phyloP scores from a whole-genome alignment of 2,329 filamentous ascomycete species.

The Fusarium brevicatenulatum region DNA sequence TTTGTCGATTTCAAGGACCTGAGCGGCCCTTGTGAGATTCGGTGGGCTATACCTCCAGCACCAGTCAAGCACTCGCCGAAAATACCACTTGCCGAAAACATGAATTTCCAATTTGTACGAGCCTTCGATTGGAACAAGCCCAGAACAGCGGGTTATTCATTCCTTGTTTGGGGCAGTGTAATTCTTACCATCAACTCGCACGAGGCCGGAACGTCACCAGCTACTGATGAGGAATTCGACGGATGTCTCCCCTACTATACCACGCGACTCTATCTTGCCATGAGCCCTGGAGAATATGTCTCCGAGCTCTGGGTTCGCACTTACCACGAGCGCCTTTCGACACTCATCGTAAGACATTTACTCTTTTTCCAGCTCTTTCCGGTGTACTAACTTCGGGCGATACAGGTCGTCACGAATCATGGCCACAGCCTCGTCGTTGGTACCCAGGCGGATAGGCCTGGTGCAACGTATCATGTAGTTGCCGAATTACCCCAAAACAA shows the following conservation, averaged over 20 bases:
- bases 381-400: neutral
- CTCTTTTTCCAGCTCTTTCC: too few species aligned
- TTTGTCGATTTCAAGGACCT: too few species aligned
- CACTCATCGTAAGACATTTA: neutral
- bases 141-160: rapidly evolving
- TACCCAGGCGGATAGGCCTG: rapidly evolving
- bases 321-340: rapidly evolving
- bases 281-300: neutral
- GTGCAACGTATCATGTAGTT: neutral
- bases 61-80: neutral
- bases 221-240: too few species aligned
- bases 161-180: rapidly evolving
- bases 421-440: neutral
- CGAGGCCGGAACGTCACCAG: neutral
- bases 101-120: rapidly evolving
- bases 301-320: neutral
- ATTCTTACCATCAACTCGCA: rapidly evolving
- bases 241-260: too few species aligned
- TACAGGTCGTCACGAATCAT: neutral
- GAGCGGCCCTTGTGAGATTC: rapidly evolving
- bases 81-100: rapidly evolving
- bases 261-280: neutral
- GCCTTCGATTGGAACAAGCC: neutral
- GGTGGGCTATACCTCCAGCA: neutral
- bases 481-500: neutral